phyloP scores from a whole-genome alignment of 768 basidiomycete genomes.

The Strobilomyces dryophilus region DNA sequence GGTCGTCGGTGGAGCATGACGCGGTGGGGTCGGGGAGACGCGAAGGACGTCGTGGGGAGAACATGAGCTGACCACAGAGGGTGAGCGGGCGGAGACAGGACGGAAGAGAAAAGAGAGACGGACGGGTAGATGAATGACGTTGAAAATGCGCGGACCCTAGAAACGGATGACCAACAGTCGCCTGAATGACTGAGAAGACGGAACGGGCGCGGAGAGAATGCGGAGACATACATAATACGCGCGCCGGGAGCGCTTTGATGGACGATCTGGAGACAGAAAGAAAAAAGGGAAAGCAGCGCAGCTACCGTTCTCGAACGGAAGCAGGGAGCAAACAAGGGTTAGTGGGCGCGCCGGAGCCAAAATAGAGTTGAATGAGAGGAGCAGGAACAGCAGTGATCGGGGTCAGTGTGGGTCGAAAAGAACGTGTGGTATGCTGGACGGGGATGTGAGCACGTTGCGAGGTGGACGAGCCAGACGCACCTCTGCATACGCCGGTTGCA shows the following conservation, averaged over 20 bases:
- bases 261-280: not conserved
- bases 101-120: not conserved
- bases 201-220: not conserved
- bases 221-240: constrained; percentile 20
- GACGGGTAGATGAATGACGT: not conserved
- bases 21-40: constrained; percentile 13
- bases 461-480: too few relatives aligned
- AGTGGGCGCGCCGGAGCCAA: not conserved
- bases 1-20: constrained; percentile 20
- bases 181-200: constrained; percentile 12
- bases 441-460: too few relatives aligned
- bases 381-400: constrained; percentile 4
- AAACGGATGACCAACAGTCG: constrained; percentile 11
- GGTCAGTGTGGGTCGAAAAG: constrained; percentile 7
- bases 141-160: constrained; percentile 11
- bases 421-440: too few relatives aligned
- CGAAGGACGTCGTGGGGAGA: not conserved
- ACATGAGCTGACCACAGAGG: constrained; percentile 14
- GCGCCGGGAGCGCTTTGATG: not conserved
- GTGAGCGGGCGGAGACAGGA: not conserved
- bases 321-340: too few relatives aligned
- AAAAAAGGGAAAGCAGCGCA: not conserved
- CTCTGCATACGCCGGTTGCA: too few relatives aligned
- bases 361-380: not conserved
- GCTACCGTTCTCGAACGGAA: too few relatives aligned